Conservation (phyloP, 108 stramenopile species). For the Nannochloropsis granulata region DNA sequence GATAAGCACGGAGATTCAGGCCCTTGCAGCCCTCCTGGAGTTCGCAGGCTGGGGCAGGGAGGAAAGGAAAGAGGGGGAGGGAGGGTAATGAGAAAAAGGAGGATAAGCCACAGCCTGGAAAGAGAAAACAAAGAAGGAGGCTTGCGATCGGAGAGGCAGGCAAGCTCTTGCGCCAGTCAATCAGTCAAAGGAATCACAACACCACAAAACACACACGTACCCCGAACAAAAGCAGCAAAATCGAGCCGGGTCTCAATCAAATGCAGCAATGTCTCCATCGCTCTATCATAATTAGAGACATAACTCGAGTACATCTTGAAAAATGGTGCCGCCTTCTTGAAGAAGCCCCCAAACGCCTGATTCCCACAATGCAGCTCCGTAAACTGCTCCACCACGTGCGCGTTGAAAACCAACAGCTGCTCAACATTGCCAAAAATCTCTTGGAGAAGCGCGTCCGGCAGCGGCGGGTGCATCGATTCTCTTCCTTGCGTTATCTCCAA, state of each 20-base stretch:
- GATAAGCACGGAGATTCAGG: constrained; percentile 3
- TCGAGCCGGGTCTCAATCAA: not conserved
- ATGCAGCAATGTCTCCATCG: not conserved
- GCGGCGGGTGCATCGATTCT: not conserved
- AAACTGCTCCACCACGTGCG: not conserved
- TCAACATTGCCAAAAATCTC: constrained; percentile 5
- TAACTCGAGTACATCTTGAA: constrained; percentile 27
- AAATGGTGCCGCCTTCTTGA: constrained; percentile 4
- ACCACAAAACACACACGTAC: not conserved
- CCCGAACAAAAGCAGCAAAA: not conserved
- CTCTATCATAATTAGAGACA: constrained; percentile 11
- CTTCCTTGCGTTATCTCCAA: not conserved
- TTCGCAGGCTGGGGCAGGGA: constrained; percentile 10
- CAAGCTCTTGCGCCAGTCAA: no score
- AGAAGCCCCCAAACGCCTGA: not conserved
- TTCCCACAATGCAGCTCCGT: not conserved
- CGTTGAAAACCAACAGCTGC: constrained; percentile 5
- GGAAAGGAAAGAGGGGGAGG: not conserved
- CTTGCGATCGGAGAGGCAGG: no score
- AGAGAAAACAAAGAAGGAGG: no score
- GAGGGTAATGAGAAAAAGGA: no score
- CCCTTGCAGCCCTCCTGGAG: not conserved
- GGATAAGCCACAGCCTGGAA: no score
- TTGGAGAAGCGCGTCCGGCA: not conserved
- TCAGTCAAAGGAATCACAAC: no score